A percentile compares a stretch with the other conserved stretches of the same genome.
Conservation (phyloP, 23 red algal species). For the Gracilaria caudata region DNA sequence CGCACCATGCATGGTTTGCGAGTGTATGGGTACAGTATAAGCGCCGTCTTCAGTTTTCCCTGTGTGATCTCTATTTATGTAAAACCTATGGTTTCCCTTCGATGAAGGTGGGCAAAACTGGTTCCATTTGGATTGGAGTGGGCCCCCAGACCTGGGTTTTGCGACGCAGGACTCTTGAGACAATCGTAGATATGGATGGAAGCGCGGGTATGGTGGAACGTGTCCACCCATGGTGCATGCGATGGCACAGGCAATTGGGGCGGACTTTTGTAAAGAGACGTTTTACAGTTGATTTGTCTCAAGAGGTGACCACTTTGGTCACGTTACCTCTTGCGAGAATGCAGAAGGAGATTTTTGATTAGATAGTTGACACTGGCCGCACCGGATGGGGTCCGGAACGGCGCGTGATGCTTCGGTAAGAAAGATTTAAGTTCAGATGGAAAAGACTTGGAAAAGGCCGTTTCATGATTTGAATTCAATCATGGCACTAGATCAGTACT, state of each 20-base stretch:
- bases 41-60: neutral
- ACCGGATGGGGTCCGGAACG: neutral
- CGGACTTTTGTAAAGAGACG: neutral
- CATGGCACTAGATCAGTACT: neutral
- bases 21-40: neutral
- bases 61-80: no score
- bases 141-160: no score
- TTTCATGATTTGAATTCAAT: constrained; percentile 5
- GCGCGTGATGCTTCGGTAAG: neutral
- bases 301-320: constrained; percentile 5
- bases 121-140: neutral
- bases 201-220: neutral
- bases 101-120: neutral
- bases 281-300: constrained; percentile 6
- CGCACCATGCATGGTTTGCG: no score
- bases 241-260: neutral
- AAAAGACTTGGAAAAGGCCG: neutral
- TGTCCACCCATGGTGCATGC: neutral
- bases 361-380: constrained; percentile 1
- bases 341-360: constrained; percentile 21
- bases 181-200: neutral
- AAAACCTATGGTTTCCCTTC: neutral
- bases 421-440: neutral
- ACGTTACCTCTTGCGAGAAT: constrained; percentile 18
- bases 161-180: neutral